These are phyloP conservation scores for Paraphysoderma sedebokerense DNA, from an alignment of 371 early-diverging fungal species.

Conservation along the genomic window DNA sequence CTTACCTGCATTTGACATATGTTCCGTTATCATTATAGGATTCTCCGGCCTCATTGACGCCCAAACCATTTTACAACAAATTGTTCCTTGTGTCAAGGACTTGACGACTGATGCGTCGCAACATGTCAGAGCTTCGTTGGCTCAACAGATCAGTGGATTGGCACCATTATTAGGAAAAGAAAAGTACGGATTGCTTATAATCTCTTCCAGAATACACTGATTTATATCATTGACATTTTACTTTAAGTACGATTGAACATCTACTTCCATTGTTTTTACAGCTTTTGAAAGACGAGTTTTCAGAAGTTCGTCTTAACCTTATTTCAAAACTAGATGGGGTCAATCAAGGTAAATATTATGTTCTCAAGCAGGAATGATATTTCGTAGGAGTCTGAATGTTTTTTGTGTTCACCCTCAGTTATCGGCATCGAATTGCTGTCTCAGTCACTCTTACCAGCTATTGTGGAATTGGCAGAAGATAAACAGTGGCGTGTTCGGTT, in stretches of 20 bases:
- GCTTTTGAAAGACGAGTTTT: constrained; percentile 88
- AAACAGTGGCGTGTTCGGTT: constrained; percentile 97
- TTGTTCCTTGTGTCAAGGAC: constrained; percentile 78
- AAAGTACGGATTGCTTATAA: constrained; percentile 31
- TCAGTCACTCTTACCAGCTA: constrained; percentile 90
- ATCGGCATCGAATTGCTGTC: constrained; percentile 95
- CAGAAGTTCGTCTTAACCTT: constrained; percentile 93
- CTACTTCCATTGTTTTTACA: constrained; percentile 85
- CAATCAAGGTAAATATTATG: constrained; percentile 42
- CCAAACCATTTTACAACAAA: constrained; percentile 53
- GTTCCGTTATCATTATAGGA: constrained; percentile 26
- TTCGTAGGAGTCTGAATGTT: neutral
- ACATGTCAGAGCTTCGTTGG: constrained; percentile 89
- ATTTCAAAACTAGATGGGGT: constrained; percentile 92
- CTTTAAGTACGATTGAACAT: constrained; percentile 66
- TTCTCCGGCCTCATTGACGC: constrained; percentile 63
- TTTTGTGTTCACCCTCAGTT: constrained; percentile 23
- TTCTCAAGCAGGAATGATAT: neutral
- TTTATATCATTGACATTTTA: constrained; percentile 1
- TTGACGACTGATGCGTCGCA: constrained; percentile 85
- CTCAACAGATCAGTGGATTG: constrained; percentile 85
- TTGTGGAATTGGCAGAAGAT: constrained; percentile 94
- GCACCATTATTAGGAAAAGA: constrained; percentile 90
- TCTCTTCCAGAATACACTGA: neutral
- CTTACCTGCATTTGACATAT: neutral